These are phyloP conservation scores for Pelargonium myrrhifolium DNA, from an alignment of 441 rosid genomes.

Conservation along the genomic window DNA sequence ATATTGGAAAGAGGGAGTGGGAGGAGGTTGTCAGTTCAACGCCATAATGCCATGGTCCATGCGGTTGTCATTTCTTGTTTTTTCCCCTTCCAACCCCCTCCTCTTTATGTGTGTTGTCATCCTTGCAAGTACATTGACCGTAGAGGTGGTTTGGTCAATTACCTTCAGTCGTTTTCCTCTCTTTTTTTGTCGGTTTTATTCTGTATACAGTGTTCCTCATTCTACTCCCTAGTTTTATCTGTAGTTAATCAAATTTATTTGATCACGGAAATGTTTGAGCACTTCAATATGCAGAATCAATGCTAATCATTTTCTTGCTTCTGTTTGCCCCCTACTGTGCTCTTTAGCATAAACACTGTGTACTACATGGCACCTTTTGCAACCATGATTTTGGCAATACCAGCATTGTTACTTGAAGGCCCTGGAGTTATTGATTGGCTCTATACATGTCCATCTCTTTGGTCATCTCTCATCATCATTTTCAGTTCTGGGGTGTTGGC, in stretches of 20 bases:
- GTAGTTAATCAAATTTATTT: background rate
- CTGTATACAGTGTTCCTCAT: background rate
- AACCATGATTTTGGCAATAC: constrained; percentile 81
- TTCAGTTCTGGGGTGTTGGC: constrained; percentile 89
- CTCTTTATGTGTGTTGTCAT: too few species aligned
- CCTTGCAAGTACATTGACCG: too few species aligned
- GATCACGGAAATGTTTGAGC: background rate
- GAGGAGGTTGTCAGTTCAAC: too few species aligned
- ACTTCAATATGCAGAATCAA: background rate
- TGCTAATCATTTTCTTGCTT: constrained; percentile 17
- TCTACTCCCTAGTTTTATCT: background rate
- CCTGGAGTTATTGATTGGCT: constrained; percentile 72
- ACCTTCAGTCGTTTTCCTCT: too few species aligned
- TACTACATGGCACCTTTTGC: constrained; percentile 99
- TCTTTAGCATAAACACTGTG: constrained; percentile 83
- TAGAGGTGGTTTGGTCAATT: too few species aligned
- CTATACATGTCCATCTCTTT: constrained; percentile 42
- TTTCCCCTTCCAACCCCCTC: too few species aligned
- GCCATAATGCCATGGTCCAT: too few species aligned
- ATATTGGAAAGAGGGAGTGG: background rate
- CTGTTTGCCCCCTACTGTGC: constrained; percentile 8
- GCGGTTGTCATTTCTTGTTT: too few species aligned
- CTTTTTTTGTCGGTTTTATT: too few species aligned
- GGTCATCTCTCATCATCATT: constrained; percentile 63
- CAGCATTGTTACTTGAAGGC: constrained; percentile 88